Evolutionary conservation across 2,329 filamentous ascomycete genomes (phyloP), one percentile per base, ranked within the genome.

Genomic region (Cladosporium sp.): DNA sequence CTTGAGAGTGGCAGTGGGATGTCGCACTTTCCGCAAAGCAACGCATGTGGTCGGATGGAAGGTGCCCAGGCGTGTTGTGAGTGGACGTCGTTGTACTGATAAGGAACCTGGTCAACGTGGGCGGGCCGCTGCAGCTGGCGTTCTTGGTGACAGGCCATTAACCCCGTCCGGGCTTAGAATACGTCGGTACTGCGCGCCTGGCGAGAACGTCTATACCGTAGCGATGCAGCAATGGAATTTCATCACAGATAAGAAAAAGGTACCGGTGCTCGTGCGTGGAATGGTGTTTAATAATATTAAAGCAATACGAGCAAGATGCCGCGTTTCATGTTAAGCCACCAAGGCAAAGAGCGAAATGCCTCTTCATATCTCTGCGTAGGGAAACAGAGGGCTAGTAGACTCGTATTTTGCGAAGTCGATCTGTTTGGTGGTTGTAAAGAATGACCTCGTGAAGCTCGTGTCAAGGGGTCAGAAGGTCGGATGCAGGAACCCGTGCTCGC

Each of bases 101-200:
- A 48, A 48, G 36, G 40, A 18, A 36, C 15, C 27, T 19, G 20
- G 17, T 13, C 42, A 17, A 48, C 18, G 24, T 48, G 22, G 38
- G 36, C 44, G 44, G 44, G 24, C 44, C 44, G 44, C 36, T 48
- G 44, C 36, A 41, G 32, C 15, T 48, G 37, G 44, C 44, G 36
- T 48, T 41, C 43, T 45, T 38, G 43, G 34, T 47, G 43, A 30
- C 44, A 48, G 44, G 36, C 15, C 20, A 22, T 36, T 37, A 29
- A 48, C 22, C 44, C 44, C 22, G 11, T 39, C 17, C 13, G 22
- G 36, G 36, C 6, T 18, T 32, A 40, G 27, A n/a, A 32, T 40
- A 20, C 15, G 44, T 32, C 37, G 22, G 24, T 40, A 40, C 30
- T 24, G 24, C 24, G n/a, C 24, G 36, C n/a, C n/a, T 40, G 44